Evolutionary conservation across 331 rosid species (phyloP), one percentile per base, ranked within the genome.

Genomic region (Acacia pycnantha): DNA sequence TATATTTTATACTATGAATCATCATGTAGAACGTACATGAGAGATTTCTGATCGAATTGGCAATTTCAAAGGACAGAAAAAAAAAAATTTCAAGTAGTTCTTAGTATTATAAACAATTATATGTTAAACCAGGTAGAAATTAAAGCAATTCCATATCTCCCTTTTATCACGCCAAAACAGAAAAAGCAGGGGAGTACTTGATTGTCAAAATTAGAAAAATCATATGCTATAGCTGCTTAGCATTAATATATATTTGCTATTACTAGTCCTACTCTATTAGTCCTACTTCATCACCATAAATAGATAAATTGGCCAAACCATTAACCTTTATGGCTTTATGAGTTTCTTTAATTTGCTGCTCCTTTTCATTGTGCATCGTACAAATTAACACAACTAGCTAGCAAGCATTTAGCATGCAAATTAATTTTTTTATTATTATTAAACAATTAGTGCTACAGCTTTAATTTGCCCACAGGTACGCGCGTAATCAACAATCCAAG

Each of bases 271-370:
- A n/a, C 24, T 54, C 8, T 54, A 54, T 54, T 54, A 54, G 21
- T 54, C n/a, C 26, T 31, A 31, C 33, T 54, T n/a, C 26, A n/a
- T 1, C 62, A n/a, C 11, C 12, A 54, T 54, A 21, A 0, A 21
- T n/a, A 18, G 26, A 54, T n/a, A 19, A 21, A 54, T 21, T 54
- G 27, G 21, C 12, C 62, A 54, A 14, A 65, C 76, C 59, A 58
- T 69, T 71, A 31, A 83, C 89, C 86, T 80, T 59, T 81, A 77
- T 81, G 86, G 88, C 90, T 83, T 85, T 82, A 48, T 44, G 59
- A 27, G 21, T 27, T 62, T 66, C 77, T 16, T 53, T n/a, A n/a
- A n/a, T n/a, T n/a, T 50, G 53, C 37, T 68, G 85, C 82, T 83
- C 75, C 80, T 62, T 65, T 43, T 80, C 78, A 46, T 56, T 37